phyloP scores from a whole-genome alignment of 2,329 filamentous ascomycete genomes.

The Monilinia fructicola region DNA sequence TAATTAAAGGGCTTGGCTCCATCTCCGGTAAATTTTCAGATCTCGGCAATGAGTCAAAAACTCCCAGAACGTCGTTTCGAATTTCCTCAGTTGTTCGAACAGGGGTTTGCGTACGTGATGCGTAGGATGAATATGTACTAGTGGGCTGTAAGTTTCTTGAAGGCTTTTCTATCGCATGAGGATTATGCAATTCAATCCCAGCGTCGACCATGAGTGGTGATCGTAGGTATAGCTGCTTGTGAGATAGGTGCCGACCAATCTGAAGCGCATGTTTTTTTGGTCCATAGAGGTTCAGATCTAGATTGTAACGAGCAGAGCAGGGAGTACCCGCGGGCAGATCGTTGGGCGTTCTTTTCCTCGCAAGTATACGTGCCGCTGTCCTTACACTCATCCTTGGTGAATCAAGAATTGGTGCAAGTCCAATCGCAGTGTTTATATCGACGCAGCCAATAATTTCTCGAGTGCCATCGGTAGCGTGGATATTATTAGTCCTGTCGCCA shows the following conservation, averaged over 20 bases:
- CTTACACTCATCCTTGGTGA: slow-evolving; percentile 58
- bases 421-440: slow-evolving; percentile 64
- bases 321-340: slow-evolving; percentile 61
- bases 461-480: slow-evolving; percentile 72
- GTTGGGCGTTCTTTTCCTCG: slow-evolving; percentile 60
- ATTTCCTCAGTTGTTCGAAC: slow-evolving; percentile 80
- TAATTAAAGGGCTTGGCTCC: slow-evolving; percentile 61
- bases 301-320: slow-evolving; percentile 59
- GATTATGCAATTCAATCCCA: slow-evolving; percentile 73
- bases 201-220: slow-evolving; percentile 65
- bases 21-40: slow-evolving; percentile 73
- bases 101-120: slow-evolving; percentile 40
- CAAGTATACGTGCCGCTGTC: slow-evolving; percentile 68
- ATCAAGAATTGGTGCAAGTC: slow-evolving; percentile 73
- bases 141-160: slow-evolving; percentile 30
- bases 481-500: slow-evolving; percentile 56
- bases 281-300: slow-evolving; percentile 79
- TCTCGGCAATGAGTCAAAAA: slow-evolving; percentile 82
- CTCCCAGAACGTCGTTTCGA: slow-evolving; percentile 75
- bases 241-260: slow-evolving; percentile 67
- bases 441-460: slow-evolving; percentile 73
- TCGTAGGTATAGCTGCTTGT: slow-evolving; percentile 65
- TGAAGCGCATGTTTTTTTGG: slow-evolving; percentile 62
- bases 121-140: slow-evolving; percentile 41
- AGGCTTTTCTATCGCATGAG: slow-evolving; percentile 52